A percentile compares a stretch with the other conserved stretches of the same genome.
These are phyloP conservation scores for Myxozyma melibiosi DNA, from an alignment of 805 yeast genomes.

Conservation along the genomic window DNA sequence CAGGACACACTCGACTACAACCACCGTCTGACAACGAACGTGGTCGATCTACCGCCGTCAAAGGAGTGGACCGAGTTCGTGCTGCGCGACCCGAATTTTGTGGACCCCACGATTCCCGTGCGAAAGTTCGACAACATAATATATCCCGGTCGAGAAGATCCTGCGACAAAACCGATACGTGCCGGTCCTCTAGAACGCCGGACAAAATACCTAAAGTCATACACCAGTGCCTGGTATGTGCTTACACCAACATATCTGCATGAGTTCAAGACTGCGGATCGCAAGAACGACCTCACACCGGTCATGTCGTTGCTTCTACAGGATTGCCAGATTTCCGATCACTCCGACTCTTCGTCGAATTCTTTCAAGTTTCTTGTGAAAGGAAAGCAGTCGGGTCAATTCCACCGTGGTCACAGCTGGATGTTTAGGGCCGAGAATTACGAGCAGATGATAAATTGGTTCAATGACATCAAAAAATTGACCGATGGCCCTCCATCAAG, in stretches of 20 bases:
- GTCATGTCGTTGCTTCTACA: slow-evolving; percentile 79
- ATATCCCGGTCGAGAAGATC: slow-evolving; percentile 70
- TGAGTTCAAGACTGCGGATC: slow-evolving; percentile 82
- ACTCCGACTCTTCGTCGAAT: slow-evolving; percentile 38
- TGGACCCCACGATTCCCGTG: slow-evolving; percentile 62
- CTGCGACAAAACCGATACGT: slow-evolving; percentile 66
- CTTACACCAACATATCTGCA: slow-evolving; percentile 85
- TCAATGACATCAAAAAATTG: slow-evolving; percentile 61
- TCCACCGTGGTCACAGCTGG: slow-evolving; percentile 86
- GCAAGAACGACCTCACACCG: slow-evolving; percentile 79
- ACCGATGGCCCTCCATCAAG: slow-evolving; percentile 14
- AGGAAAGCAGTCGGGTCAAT: slow-evolving; percentile 71
- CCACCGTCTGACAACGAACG: slow-evolving; percentile 66
- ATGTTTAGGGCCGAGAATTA: slow-evolving; percentile 90
- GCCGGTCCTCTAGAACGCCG: slow-evolving; percentile 85
- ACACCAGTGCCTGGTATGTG: slow-evolving; percentile 87
- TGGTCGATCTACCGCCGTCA: slow-evolving; percentile 73
- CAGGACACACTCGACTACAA: slow-evolving; percentile 67
- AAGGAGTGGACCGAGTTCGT: slow-evolving; percentile 90
- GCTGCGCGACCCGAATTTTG: slow-evolving; percentile 68
- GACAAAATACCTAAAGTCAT: slow-evolving; percentile 89
- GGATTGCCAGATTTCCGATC: slow-evolving; percentile 78
- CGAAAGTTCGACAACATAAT: slow-evolving; percentile 62
- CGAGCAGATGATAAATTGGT: slow-evolving; percentile 82
- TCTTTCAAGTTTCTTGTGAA: slow-evolving; percentile 71